Base-by-base conservation (phyloP, 805 yeast species). In the Kluyveromyces wickerhamii region DNA sequence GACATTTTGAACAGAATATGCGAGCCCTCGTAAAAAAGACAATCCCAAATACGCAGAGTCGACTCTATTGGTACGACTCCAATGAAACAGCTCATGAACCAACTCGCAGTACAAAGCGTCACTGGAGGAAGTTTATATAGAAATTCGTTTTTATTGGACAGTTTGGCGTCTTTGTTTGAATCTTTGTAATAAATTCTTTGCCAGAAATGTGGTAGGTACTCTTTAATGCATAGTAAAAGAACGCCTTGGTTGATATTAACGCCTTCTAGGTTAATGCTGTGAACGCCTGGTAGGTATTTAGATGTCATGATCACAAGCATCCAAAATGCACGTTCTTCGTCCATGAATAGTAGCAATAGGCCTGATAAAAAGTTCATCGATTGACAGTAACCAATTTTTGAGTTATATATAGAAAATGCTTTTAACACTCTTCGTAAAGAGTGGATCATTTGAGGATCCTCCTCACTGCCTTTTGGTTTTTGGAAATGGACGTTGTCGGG, bases 31-130 rank as follows among this genome's bases (percentile, higher is more conserved):
- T 82, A 86, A 66, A 94, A 88, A 32, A 89, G 61, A 42, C 94
- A 84, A 59, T 92, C 98, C 97, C 98, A 89, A 0, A 92, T 79
- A 37, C 97, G 64, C 28, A 92, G 63, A 7, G 86, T 80, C 0
- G 94, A 74, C 51, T 92, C 97, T 15, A 86, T 75, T 0, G 98
- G 98, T 17, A 92, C 59, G 1, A 80, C 76, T 0, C 95, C 95
- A 22, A 92, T 86, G 59, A 83, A 92, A n/a, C 85, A 73, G 48
- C 96, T 83, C 97, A 92, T 89, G 53, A 92, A 92, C 98, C 98
- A 92, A 36, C 95, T 78, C 0, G 96, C 89, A 1, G 97, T 92
- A 45, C 94, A 92, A 29, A 92, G 67, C 1, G 96, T 83, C 4
- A 92, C 72, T 2, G 96, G 95, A 1, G 98, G 97, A 28, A 88